These are phyloP conservation scores for Leccinum ochraceum DNA, from an alignment of 768 basidiomycete species.

Conservation along the genomic window DNA sequence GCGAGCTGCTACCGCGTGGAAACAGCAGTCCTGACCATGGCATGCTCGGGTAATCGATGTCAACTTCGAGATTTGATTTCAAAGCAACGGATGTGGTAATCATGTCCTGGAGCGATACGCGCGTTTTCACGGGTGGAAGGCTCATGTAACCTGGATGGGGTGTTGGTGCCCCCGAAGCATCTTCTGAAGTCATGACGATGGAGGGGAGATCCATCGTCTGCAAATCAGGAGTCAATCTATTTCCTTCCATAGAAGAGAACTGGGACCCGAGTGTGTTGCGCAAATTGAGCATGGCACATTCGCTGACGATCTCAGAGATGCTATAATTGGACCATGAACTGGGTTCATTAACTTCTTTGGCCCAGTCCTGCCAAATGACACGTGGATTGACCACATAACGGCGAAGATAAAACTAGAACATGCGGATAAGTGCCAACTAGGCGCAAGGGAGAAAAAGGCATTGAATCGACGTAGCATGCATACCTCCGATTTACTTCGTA, in stretches of 20 bases:
- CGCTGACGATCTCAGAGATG: conserved; percentile 61
- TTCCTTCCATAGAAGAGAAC: not conserved
- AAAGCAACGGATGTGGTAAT: conserved; percentile 69
- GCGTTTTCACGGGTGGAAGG: conserved; percentile 32
- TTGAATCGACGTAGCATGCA: conserved; percentile 15
- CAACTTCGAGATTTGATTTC: conserved; percentile 67
- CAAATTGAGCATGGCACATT: conserved; percentile 68
- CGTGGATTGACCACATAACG: conserved; percentile 74
- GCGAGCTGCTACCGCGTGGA: conserved; percentile 32
- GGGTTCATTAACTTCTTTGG: conserved; percentile 59
- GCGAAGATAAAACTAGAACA: conserved; percentile 60
- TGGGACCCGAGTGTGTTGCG: conserved; percentile 53
- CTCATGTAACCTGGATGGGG: conserved; percentile 38
- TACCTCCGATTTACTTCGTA: conserved; percentile 75
- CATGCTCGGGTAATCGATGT: conserved; percentile 51
- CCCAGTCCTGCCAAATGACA: conserved; percentile 65
- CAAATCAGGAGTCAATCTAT: conserved; percentile 5
- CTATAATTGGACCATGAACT: conserved; percentile 70
- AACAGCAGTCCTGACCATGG: conserved; percentile 55
- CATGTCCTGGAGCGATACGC: conserved; percentile 76
- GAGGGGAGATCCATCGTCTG: conserved; percentile 7
- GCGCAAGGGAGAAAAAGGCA: not conserved
- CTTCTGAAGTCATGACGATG: conserved; percentile 20
- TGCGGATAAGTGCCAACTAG: conserved; percentile 4
- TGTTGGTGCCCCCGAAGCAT: conserved; percentile 26